Conservation (phyloP, 2,329 filamentous ascomycete species). For the Berkeleyomyces basicola region DNA sequence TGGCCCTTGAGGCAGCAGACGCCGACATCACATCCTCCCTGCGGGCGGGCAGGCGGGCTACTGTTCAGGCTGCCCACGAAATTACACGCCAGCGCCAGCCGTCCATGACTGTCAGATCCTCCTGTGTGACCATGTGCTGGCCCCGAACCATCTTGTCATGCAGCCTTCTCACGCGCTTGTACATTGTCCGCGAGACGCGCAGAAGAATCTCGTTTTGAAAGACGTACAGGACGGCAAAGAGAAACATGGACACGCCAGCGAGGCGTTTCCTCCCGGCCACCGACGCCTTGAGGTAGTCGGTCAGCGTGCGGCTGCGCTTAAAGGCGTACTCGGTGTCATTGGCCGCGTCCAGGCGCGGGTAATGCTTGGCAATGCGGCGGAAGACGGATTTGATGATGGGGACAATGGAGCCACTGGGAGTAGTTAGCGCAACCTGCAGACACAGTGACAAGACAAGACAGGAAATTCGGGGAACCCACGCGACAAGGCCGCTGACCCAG, state of each 20-base stretch:
- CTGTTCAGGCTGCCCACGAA: constrained; percentile 23
- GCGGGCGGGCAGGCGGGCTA: too few relatives aligned
- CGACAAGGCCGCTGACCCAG: constrained; percentile 13
- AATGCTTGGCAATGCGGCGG: constrained; percentile 4
- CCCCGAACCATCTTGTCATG: background rate
- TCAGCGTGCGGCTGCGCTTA: constrained; percentile 30
- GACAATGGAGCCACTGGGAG: constrained; percentile 12
- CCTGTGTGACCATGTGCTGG: constrained; percentile 29
- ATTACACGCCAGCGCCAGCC: constrained; percentile 43
- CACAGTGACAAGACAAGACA: constrained; percentile 12
- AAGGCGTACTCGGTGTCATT: constrained; percentile 45
- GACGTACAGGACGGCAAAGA: constrained; percentile 40
- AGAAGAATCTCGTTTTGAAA: constrained; percentile 42
- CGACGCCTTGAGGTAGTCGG: constrained; percentile 31
- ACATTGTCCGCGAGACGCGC: constrained; percentile 35
- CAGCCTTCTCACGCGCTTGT: constrained; percentile 25
- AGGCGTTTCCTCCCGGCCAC: constrained; percentile 28
- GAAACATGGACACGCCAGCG: constrained; percentile 35
- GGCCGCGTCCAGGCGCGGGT: constrained; percentile 7
- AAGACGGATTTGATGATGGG: constrained; percentile 12
- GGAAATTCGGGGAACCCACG: constrained; percentile 13
- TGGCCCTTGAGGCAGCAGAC: too few relatives aligned
- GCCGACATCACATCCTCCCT: too few relatives aligned
- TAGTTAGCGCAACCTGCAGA: constrained; percentile 14
- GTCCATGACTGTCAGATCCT: constrained; percentile 32